Evolutionary conservation across 257 asterid genomes (phyloP), one percentile per base, ranked within the genome.

Genomic region (Solanum ossicruentum): DNA sequence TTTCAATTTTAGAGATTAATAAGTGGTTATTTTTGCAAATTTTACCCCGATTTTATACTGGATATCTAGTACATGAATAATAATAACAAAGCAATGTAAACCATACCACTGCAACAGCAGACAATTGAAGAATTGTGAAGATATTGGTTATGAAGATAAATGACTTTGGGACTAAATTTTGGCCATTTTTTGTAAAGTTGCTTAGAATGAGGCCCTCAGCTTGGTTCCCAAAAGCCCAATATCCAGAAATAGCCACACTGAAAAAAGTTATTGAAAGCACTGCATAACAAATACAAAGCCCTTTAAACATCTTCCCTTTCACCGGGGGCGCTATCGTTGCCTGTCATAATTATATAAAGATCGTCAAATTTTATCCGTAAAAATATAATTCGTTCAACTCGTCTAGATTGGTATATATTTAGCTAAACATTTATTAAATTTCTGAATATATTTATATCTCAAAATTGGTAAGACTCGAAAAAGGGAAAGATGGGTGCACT

Each of bases 281-380:
- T 15, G 93, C 61, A 71, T 96, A 96, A 86, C 99, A 96, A 82
- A 96, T 84, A 80, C 94, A 92, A 3, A 93, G 92, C 79, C 97
- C 99, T 84, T 95, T 96, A 81, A 93, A 94, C 97, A 96, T 96
- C 91, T 96, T 94, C n/a, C 99, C 98, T 82, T 86, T 94, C 54
- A 94, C 98, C 0, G 99, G 99, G 2, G 99, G 92, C 8, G 95
- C 95, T 83, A 94, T 72, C 13, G 99, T 96, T 67, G 99, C 98
- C 98, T 95, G 70, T 81, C 17, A 32, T 86, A 8, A 86, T 26
- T 8, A 32, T 28, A 66, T 13, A 26, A 65, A 65, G 1, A 66
- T 66, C 47, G n/a, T 66, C 43, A 28, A 28, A 66, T 28, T 13
- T 66, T 6, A 0, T 65, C 2, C 0, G 26, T 65, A 12, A 65